phyloP scores from a whole-genome alignment of 306 rosid genomes.

The Morella rubra region DNA sequence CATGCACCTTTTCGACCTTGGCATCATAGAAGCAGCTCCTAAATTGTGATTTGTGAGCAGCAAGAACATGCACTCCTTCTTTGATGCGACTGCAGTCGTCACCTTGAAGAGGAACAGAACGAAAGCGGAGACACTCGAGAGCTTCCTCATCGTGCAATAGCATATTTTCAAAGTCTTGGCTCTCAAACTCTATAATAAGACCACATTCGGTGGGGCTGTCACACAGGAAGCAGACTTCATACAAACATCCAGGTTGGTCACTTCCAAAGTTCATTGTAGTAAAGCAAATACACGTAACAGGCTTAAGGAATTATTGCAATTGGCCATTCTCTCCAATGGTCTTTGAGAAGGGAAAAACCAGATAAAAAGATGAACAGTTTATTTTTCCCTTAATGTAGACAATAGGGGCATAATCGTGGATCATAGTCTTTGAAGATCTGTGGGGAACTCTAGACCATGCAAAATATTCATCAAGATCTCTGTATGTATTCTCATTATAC shows the following conservation, averaged over 20 bases:
- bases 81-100: constrained; percentile 20
- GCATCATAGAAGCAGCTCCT: constrained; percentile 21
- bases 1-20: constrained; percentile 26
- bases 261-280: background rate
- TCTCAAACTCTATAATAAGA: constrained; percentile 11
- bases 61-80: constrained; percentile 29
- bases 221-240: constrained; percentile 4
- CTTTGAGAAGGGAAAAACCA: background rate
- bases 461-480: constrained; percentile 9
- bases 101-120: constrained; percentile 23
- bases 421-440: background rate
- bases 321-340: background rate
- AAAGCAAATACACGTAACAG: background rate
- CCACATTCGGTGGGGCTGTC: constrained; percentile 26
- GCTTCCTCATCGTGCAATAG: constrained; percentile 23
- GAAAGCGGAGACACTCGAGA: constrained; percentile 4
- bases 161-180: constrained; percentile 29
- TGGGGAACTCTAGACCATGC: background rate
- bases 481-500: background rate
- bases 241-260: background rate
- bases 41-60: constrained; percentile 12
- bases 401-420: background rate
- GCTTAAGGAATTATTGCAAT: background rate
- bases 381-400: background rate
- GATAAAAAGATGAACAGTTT: too few relatives aligned